Evolutionary conservation across 2,329 filamentous ascomycete species (phyloP), one percentile per base, ranked within the genome.

Genomic region (Ophiostoma montium): DNA sequence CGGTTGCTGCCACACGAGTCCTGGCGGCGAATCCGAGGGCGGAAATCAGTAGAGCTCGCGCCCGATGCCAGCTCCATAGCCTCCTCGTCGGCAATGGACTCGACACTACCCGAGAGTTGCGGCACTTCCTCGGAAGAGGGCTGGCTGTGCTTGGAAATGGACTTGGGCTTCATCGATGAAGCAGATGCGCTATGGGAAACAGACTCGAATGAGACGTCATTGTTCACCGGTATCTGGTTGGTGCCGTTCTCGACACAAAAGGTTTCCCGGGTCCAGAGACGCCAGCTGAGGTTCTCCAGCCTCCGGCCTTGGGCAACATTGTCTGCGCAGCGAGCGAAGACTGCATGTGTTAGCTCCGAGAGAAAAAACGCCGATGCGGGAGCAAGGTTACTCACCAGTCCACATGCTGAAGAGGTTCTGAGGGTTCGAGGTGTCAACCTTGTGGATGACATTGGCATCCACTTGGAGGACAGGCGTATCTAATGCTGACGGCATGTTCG

Each of bases 351-450:
- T 38, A 53, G 53, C n/a, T n/a, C n/a, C n/a, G n/a, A n/a, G n/a
- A 42, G 12, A 33, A 15, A 33, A 11, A 15, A 33, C n/a, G n/a
- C n/a, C n/a, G n/a, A n/a, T n/a, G n/a, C n/a, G n/a, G n/a, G n/a
- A n/a, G n/a, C n/a, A 33, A 55, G 54, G n/a, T n/a, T 51, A 74
- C 85, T 76, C 69, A 94, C 88, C 86, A 65, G 87, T 90, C 88
- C 89, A 95, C 78, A 96, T 94, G 71, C 86, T 89, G 69, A 92
- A 94, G 47, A 96, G 78, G 62, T 89, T 94, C 68, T 94, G 86
- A 27, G 86, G 82, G 65, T 94, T 94, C 57, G 83, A 77, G 1
- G 90, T 95, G 68, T 96, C 89, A 61, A 96, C 87, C 65, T 94
- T 87, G 72, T 92, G 86, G 64, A 98, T 89, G 58, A 90, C 84